Percentiles rank a stretch among this genome's conserved stretches.
Conservation (phyloP, 805 yeast species). For the Sugiyamaella smithiae region DNA sequence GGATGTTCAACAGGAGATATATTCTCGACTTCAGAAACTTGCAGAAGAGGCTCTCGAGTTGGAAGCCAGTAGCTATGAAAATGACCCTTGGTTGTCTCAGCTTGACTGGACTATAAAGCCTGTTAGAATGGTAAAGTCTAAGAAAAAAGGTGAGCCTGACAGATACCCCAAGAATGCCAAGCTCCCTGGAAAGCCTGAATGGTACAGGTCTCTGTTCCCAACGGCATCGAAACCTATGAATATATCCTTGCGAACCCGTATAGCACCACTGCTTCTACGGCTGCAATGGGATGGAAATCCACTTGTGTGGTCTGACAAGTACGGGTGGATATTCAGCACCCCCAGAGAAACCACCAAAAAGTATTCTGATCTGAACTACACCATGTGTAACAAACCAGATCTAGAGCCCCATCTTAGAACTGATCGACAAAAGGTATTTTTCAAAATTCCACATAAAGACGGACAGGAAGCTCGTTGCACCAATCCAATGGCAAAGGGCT, state of each 20-base stretch:
- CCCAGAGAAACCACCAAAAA: conserved; percentile 31
- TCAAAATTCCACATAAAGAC: conserved; percentile 85
- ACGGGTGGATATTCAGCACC: conserved; percentile 89
- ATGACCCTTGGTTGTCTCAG: conserved; percentile 89
- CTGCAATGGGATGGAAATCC: conserved; percentile 86
- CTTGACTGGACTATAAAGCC: conserved; percentile 80
- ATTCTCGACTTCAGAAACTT: conserved; percentile 52
- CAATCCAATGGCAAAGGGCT: conserved; percentile 72
- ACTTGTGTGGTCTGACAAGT: conserved; percentile 68
- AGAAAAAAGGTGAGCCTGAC: conserved; percentile 47
- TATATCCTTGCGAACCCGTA: conserved; percentile 68
- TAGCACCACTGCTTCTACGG: conserved; percentile 71
- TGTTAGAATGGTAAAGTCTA: conserved; percentile 60
- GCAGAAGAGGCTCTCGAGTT: conserved; percentile 57
- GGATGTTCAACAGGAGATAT: conserved; percentile 54
- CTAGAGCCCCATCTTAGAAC: conserved; percentile 29
- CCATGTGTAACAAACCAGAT: conserved; percentile 22
- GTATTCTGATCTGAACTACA: conserved; percentile 39
- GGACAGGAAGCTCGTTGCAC: conserved; percentile 76
- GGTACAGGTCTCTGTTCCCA: conserved; percentile 69
- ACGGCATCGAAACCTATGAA: conserved; percentile 44
- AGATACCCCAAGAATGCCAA: conserved; percentile 58
- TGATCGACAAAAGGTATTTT: conserved; percentile 37
- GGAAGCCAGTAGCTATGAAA: conserved; percentile 39
- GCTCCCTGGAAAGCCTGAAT: conserved; percentile 86